phyloP scores from a whole-genome alignment of 345 rosid species.

The Alliaria petiolata region DNA sequence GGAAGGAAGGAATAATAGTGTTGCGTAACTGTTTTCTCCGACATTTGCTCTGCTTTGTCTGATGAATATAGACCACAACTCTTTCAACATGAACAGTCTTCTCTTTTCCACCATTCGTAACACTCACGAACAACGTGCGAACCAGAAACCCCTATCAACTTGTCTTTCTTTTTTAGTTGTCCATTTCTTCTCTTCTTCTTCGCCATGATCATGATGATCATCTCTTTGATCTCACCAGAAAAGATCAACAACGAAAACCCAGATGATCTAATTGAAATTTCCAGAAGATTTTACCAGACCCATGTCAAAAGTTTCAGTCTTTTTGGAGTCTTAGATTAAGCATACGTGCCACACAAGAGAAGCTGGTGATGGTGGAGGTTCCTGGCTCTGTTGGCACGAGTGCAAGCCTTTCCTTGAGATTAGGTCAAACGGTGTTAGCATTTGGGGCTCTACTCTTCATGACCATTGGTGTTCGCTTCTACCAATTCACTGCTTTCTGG shows the following conservation, averaged over 20 bases:
- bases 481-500: slow-evolving; percentile 92
- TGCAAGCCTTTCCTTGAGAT: slow-evolving; percentile 71
- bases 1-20: slow-evolving; percentile 25
- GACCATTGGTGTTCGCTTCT: slow-evolving; percentile 82
- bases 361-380: slow-evolving; percentile 46
- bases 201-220: slow-evolving; percentile 5
- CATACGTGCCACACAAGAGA: slow-evolving; percentile 11
- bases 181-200: not conserved
- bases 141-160: slow-evolving; percentile 28
- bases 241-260: not conserved
- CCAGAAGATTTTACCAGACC: not conserved
- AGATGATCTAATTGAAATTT: not conserved
- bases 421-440: slow-evolving; percentile 74
- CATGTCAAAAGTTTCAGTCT: slow-evolving; percentile 12
- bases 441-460: slow-evolving; percentile 80
- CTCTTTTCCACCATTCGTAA: slow-evolving; percentile 31
- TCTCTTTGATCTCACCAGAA: not conserved
- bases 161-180: slow-evolving; percentile 4
- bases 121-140: slow-evolving; percentile 29
- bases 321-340: not conserved
- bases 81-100: slow-evolving; percentile 32
- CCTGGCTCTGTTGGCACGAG: slow-evolving; percentile 79
- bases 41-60: slow-evolving; percentile 34
- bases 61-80: slow-evolving; percentile 36
- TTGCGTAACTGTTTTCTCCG: slow-evolving; percentile 19